A percentile compares a stretch with the other conserved stretches of the same genome.
Evolutionary conservation across 2,329 filamentous ascomycete genomes (phyloP).

Genomic region (Pseudogymnoascus sp.): DNA sequence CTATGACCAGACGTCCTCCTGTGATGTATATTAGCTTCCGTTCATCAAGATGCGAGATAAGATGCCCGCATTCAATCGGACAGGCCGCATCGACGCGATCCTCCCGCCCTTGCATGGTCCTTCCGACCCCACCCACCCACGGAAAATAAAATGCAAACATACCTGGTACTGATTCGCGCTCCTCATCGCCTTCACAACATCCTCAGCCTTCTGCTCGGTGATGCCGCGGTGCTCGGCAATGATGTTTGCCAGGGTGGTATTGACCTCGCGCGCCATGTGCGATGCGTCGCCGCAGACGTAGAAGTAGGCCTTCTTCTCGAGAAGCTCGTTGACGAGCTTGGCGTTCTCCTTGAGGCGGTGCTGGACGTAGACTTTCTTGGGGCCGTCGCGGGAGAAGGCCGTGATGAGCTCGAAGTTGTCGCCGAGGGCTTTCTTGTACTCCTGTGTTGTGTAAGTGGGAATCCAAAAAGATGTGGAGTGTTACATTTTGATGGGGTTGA

Average conservation of each 20-base stretch:
- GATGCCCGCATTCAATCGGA: background rate
- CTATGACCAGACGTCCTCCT: slow-evolving; percentile 69
- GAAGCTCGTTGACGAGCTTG: slow-evolving; percentile 76
- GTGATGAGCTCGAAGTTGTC: slow-evolving; percentile 86
- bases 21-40: slow-evolving; percentile 10
- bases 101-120: background rate
- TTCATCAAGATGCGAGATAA: background rate
- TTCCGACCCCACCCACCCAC: background rate
- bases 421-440: slow-evolving; percentile 74
- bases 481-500: background rate
- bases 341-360: slow-evolving; percentile 79
- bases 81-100: background rate
- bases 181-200: slow-evolving; percentile 95
- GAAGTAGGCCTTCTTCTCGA: slow-evolving; percentile 83
- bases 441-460: slow-evolving; percentile 39
- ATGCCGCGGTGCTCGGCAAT: slow-evolving; percentile 77
- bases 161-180: slow-evolving; percentile 93
- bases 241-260: slow-evolving; percentile 76
- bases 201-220: slow-evolving; percentile 79
- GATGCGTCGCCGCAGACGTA: slow-evolving; percentile 98
- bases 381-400: slow-evolving; percentile 84
- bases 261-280: slow-evolving; percentile 94
- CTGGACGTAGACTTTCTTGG: slow-evolving; percentile 94
- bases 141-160: slow-evolving; percentile 22
- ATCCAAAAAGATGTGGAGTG: background rate